A percentile compares a stretch with the other conserved stretches of the same genome.
Evolutionary conservation across 2,329 filamentous ascomycete species (phyloP).

Genomic region (Phyllosticta citribraziliensis): DNA sequence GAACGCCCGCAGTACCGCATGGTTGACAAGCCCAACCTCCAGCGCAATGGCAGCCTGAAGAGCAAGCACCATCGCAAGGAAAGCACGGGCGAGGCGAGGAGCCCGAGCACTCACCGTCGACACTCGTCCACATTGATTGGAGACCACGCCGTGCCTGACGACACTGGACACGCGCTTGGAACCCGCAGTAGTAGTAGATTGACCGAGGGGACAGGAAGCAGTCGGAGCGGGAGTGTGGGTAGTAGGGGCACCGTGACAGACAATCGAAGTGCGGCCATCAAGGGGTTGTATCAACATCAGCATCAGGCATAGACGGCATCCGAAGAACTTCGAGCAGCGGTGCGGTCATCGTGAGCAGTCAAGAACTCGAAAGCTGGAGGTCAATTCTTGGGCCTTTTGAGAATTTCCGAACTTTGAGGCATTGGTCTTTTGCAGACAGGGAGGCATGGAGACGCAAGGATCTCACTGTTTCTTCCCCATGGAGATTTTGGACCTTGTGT

Average conservation of each 20-base stretch:
- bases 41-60: conserved; percentile 2
- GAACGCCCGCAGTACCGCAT: conserved; percentile 7
- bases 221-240: not conserved
- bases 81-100: not conserved
- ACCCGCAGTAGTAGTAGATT: not conserved
- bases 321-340: not conserved
- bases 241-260: conserved; percentile 22
- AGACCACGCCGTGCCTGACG: not conserved
- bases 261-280: conserved; percentile 27
- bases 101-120: not conserved
- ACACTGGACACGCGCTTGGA: not conserved
- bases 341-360: not conserved
- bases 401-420: no score
- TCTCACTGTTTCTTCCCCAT: no score
- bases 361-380: no score
- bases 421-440: no score
- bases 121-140: conserved; percentile 4
- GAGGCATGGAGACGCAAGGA: no score
- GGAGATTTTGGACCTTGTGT: no score
- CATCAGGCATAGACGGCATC: not conserved
- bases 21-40: conserved; percentile 4
- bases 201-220: conserved; percentile 1
- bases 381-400: no score
- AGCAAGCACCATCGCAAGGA: not conserved
- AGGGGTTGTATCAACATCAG: conserved; percentile 21